Base-by-base conservation (phyloP, 2,329 filamentous ascomycete genomes). In the Coniosporium tulheliwenetii region DNA sequence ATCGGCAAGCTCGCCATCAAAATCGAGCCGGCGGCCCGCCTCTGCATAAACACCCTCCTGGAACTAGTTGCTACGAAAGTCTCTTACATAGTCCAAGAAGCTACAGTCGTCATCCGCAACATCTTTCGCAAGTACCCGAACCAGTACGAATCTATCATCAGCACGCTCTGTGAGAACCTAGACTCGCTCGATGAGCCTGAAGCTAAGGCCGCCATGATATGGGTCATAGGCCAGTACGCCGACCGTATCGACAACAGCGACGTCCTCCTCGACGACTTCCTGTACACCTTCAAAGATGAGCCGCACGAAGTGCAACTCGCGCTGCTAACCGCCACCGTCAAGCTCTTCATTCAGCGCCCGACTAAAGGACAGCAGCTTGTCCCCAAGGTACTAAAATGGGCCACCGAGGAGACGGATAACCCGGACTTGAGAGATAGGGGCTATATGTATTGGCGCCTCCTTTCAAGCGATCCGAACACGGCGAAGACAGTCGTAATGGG, bases 61-160 rank as follows among this genome's bases (percentile, higher is more conserved):
- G 86, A 95, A 47, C 74, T 98, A 34, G 91, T 98, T 37, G 81
- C 87, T 26, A 96, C 91, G n/a, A 96, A 96, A 64, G 81, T 98
- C 41, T 93, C 87, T 0, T 98, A 98, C 56, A 98, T 98, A 49
- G 91, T 98, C 1, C 91, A 98, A 62, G 91, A 98, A 67, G 91
- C 91, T 12, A 98, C 91, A 0, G 91, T 98, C 5, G 91, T 98
- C 19, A 98, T 98, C 56, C 82, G 86, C 49, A 98, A 98, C 60
- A 98, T 98, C 54, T 98, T 98, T 73, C 81, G 91, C 50, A 96
- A 96, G 64, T 98, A 98, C 54, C 91, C 91, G 8, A 95, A 98
- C 58, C 85, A 95, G 58, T 98, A 98, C 62, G 91, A 98, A 62
- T 89, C 83, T 45, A 96, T 98, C 59, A 98, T 98, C 54, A 81